Percentiles rank a stretch among this genome's conserved stretches.
phyloP scores from a whole-genome alignment of 2,329 filamentous ascomycete species.

The Hypoxylon sp. region DNA sequence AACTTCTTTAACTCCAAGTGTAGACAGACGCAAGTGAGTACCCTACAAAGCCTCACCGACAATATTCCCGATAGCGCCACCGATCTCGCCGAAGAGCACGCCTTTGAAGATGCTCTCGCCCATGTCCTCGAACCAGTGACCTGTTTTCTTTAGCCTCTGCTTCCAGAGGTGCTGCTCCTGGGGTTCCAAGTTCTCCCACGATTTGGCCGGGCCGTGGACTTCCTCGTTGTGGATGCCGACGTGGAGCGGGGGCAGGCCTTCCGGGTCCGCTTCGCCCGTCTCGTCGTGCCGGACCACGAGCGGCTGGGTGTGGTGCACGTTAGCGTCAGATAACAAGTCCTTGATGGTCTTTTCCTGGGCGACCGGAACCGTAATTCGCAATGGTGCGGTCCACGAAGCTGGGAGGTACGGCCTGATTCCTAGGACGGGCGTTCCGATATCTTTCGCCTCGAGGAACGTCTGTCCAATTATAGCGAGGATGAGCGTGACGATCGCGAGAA shows the following conservation, averaged over 20 bases:
- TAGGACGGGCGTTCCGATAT: slow-evolving; percentile 63
- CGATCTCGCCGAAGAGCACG: slow-evolving; percentile 78
- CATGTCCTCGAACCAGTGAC: slow-evolving; percentile 81
- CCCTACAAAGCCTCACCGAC: slow-evolving; percentile 53
- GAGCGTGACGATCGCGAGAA: slow-evolving; percentile 65
- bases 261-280: slow-evolving; percentile 35
- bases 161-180: slow-evolving; percentile 75
- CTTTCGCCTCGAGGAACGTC: slow-evolving; percentile 70
- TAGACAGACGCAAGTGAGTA: too few species aligned
- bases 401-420: slow-evolving; percentile 66
- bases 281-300: slow-evolving; percentile 50
- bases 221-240: slow-evolving; percentile 57
- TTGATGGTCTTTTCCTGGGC: slow-evolving; percentile 48
- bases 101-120: slow-evolving; percentile 80
- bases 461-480: slow-evolving; percentile 70
- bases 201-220: slow-evolving; percentile 62
- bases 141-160: slow-evolving; percentile 70
- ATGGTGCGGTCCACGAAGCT: slow-evolving; percentile 41
- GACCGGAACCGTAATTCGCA: slow-evolving; percentile 38
- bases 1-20: too few species aligned
- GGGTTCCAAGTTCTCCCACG: slow-evolving; percentile 75
- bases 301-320: slow-evolving; percentile 47
- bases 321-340: slow-evolving; percentile 49
- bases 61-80: slow-evolving; percentile 65
- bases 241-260: slow-evolving; percentile 46